Evolutionary conservation across 352 stramenopile genomes (phyloP).

Genomic region (Poterioochromonas sp.): DNA sequence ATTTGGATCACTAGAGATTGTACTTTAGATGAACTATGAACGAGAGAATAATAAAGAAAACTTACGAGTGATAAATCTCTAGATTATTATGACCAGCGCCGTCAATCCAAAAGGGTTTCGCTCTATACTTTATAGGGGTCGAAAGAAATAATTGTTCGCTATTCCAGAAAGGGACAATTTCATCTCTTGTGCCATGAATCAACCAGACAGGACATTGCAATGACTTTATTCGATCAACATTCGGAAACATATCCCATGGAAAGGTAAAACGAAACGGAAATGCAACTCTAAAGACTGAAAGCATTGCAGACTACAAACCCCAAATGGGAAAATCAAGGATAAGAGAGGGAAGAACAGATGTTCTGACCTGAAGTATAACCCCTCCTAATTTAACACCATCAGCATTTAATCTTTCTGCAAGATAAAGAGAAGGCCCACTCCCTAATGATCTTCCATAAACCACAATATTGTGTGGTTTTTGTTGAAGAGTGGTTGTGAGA

Average conservation of each 20-base stretch:
- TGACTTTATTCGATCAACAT: conserved; percentile 75
- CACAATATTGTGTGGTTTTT: conserved; percentile 81
- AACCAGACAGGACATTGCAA: conserved; percentile 83
- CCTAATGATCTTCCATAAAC: conserved; percentile 82
- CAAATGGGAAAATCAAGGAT: neutral
- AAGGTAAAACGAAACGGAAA: conserved; percentile 98
- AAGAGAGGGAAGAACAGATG: neutral
- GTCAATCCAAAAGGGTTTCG: conserved; percentile 92
- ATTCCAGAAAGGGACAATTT: conserved; percentile 97
- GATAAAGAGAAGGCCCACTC: conserved; percentile 83
- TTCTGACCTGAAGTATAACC: conserved; percentile 73
- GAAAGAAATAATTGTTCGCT: conserved; percentile 81
- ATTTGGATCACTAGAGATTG: too few relatives aligned
- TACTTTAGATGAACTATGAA: too few relatives aligned
- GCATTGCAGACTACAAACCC: conserved; percentile 68
- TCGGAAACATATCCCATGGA: conserved; percentile 91
- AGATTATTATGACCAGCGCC: conserved; percentile 97
- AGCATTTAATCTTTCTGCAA: conserved; percentile 80
- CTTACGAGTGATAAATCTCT: too few relatives aligned
- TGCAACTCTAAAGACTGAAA: conserved; percentile 91
- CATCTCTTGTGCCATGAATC: conserved; percentile 93
- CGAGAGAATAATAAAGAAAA: too few relatives aligned
- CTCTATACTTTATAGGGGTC: conserved; percentile 78
- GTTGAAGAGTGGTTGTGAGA: conserved; percentile 77
- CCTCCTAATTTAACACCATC: conserved; percentile 77